Conservation (phyloP, 1,284 basidiomycete species). For the Volvariella surrecta region DNA sequence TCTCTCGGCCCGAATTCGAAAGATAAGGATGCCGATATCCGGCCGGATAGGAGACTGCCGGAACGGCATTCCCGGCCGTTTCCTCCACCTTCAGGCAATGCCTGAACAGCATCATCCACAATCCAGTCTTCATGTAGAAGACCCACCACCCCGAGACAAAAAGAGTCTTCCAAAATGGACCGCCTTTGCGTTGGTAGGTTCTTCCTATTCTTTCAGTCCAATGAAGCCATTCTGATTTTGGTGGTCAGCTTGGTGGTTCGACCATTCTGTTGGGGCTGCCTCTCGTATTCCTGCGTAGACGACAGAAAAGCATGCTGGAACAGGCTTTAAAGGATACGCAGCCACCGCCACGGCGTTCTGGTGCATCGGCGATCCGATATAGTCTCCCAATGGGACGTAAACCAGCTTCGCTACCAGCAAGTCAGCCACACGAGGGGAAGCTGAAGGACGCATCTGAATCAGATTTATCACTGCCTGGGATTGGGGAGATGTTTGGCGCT, state of each 20-base stretch:
- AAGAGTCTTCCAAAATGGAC: background rate
- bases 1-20: too few relatives aligned
- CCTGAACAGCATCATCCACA: too few relatives aligned
- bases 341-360: background rate
- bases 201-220: background rate
- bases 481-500: slow-evolving; percentile 23
- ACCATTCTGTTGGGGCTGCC: background rate
- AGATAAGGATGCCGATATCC: too few relatives aligned
- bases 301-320: background rate
- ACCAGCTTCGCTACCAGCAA: background rate
- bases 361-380: background rate
- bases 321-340: background rate
- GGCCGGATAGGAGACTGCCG: too few relatives aligned
- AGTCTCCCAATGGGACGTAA: background rate
- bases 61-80: too few relatives aligned
- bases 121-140: too few relatives aligned
- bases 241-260: background rate
- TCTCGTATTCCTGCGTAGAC: background rate
- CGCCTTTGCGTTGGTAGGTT: background rate
- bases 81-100: too few relatives aligned
- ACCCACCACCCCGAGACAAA: too few relatives aligned
- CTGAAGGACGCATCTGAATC: background rate
- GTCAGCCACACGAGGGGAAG: background rate
- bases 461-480: slow-evolving; percentile 19
- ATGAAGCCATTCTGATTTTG: background rate